Evolutionary conservation across 2,329 filamentous ascomycete species (phyloP).

Genomic region (Penicillium sp.): DNA sequence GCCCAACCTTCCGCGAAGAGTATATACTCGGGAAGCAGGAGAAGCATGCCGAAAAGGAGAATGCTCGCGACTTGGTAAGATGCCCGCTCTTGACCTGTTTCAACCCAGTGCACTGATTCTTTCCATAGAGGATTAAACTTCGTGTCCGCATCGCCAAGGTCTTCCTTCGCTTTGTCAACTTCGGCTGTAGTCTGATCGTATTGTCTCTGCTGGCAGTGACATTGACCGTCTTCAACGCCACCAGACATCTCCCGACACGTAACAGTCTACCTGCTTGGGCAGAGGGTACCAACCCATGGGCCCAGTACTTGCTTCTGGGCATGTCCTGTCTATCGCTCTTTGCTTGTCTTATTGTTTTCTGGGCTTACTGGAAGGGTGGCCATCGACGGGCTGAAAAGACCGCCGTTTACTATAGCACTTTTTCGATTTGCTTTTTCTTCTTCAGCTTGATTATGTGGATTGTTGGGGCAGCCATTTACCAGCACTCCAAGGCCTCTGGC

Average conservation of each 20-base stretch:
- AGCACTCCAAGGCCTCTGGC: constrained; percentile 67
- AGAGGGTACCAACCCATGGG: constrained; percentile 72
- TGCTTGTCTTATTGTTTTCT: constrained; percentile 73
- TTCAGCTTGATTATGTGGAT: constrained; percentile 91
- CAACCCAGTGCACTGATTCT: constrained; percentile 34
- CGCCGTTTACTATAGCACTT: constrained; percentile 89
- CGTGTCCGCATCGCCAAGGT: constrained; percentile 91
- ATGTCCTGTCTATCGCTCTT: constrained; percentile 76
- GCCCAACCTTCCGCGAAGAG: constrained; percentile 88
- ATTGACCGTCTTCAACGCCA: constrained; percentile 88
- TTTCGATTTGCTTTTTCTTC: constrained; percentile 89
- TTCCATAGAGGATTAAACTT: constrained; percentile 75
- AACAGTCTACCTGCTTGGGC: constrained; percentile 86
- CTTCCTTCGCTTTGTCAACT: constrained; percentile 90
- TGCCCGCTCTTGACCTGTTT: not conserved
- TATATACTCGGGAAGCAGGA: constrained; percentile 81
- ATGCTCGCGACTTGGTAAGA: constrained; percentile 81
- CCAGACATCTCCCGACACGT: constrained; percentile 65
- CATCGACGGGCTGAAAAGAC: constrained; percentile 87
- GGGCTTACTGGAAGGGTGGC: constrained; percentile 81
- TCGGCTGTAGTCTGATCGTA: constrained; percentile 93
- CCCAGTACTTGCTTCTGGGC: constrained; percentile 74
- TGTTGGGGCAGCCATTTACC: constrained; percentile 75
- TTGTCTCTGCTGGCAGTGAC: constrained; percentile 84
- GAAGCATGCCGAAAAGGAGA: constrained; percentile 72